Conservation (phyloP, 768 basidiomycete species). For the Ramaria rubella region DNA sequence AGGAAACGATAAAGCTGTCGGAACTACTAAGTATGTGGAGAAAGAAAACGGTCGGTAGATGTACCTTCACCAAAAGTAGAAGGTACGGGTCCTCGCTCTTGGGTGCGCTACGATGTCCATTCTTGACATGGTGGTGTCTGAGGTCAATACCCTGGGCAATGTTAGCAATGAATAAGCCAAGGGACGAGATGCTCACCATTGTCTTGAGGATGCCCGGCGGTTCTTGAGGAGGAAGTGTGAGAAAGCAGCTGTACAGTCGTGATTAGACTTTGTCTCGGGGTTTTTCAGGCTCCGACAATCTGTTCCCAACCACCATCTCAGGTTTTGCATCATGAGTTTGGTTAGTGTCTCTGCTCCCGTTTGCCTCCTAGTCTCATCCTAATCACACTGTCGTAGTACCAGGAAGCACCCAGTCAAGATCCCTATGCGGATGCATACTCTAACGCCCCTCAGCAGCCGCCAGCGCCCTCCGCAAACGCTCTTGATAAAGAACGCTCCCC, state of each 20-base stretch:
- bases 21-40: constrained; percentile 10
- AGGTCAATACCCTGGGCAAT: constrained; percentile 84
- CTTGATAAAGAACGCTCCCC: constrained; percentile 44
- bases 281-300: constrained; percentile 11
- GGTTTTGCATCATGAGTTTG: constrained; percentile 25
- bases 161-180: background rate
- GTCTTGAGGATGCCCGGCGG: constrained; percentile 35
- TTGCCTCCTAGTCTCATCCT: constrained; percentile 14
- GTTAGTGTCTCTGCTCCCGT: constrained; percentile 10
- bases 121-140: constrained; percentile 96
- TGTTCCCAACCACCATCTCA: constrained; percentile 61
- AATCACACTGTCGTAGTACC: constrained; percentile 46
- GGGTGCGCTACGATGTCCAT: constrained; percentile 88
- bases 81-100: constrained; percentile 99
- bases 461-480: constrained; percentile 32
- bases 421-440: constrained; percentile 76
- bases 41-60: constrained; percentile 15
- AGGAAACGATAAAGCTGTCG: constrained; percentile 98
- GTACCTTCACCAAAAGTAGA: constrained; percentile 93
- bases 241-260: constrained; percentile 61
- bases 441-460: constrained; percentile 48
- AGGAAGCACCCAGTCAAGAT: constrained; percentile 51
- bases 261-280: constrained; percentile 30
- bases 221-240: constrained; percentile 34
- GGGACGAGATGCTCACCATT: constrained; percentile 20